A percentile compares a stretch with the other conserved stretches of the same genome.
Evolutionary conservation across 768 basidiomycete genomes (phyloP).

Genomic region (Fomitopsis serialis): DNA sequence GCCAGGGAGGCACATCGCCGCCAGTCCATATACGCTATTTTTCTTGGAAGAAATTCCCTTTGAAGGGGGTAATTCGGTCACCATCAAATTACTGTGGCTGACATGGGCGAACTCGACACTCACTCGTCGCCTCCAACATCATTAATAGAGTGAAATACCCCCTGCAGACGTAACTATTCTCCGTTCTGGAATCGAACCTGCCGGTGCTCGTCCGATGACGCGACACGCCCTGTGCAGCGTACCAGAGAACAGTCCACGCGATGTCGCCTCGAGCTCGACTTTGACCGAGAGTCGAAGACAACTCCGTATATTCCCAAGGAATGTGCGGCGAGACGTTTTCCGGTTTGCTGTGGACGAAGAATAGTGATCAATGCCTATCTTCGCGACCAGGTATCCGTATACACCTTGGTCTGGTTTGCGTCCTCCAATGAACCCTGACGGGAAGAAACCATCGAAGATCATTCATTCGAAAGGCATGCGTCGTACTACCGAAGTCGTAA

Average conservation of each 20-base stretch:
- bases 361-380: slow-evolving; percentile 39
- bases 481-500: slow-evolving; percentile 36
- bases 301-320: slow-evolving; percentile 53
- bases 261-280: slow-evolving; percentile 36
- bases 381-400: slow-evolving; percentile 42
- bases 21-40: too few species aligned
- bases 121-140: slow-evolving; percentile 49
- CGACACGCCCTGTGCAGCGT: slow-evolving; percentile 37
- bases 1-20: too few species aligned
- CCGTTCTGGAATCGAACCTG: slow-evolving; percentile 39
- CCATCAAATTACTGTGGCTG: slow-evolving; percentile 35
- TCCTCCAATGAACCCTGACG: slow-evolving; percentile 44
- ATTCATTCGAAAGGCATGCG: slow-evolving; percentile 40
- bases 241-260: slow-evolving; percentile 43
- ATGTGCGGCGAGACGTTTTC: slow-evolving; percentile 55
- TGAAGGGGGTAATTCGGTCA: slow-evolving; percentile 27
- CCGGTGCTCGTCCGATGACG: slow-evolving; percentile 38
- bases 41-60: slow-evolving; percentile 58
- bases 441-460: slow-evolving; percentile 49
- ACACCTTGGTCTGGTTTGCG: slow-evolving; percentile 54
- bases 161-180: slow-evolving; percentile 30
- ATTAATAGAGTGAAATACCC: slow-evolving; percentile 59
- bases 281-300: slow-evolving; percentile 34
- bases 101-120: slow-evolving; percentile 25
- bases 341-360: slow-evolving; percentile 54